These are phyloP conservation scores for Athelia sp. DNA, from an alignment of 1,284 basidiomycete genomes.

Conservation along the genomic window DNA sequence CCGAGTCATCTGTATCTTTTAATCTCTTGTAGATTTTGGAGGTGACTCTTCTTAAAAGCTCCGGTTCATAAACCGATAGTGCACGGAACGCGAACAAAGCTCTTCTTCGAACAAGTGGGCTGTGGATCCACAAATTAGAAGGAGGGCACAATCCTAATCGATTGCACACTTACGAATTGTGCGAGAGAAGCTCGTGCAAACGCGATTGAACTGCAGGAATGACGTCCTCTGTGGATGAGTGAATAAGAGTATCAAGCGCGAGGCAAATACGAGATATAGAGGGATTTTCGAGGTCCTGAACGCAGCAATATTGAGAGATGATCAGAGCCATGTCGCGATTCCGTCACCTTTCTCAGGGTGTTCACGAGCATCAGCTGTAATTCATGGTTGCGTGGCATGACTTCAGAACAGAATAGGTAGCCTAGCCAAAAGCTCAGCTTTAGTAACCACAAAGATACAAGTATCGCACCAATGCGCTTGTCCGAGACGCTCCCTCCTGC, in stretches of 20 bases:
- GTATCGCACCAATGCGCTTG: conserved; percentile 59
- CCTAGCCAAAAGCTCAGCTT: conserved; percentile 26
- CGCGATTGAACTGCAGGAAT: conserved; percentile 70
- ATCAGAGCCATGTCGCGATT: conserved; percentile 3
- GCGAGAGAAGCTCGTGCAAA: conserved; percentile 56
- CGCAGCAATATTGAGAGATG: conserved; percentile 4
- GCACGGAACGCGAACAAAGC: conserved; percentile 52
- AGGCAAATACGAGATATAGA: conserved; percentile 54
- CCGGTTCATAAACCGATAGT: conserved; percentile 43
- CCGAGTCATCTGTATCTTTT: conserved; percentile 40
- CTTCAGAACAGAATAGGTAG: conserved; percentile 67
- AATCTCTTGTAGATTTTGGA: conserved; percentile 38
- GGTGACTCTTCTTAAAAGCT: conserved; percentile 43
- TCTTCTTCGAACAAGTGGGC: conserved; percentile 55
- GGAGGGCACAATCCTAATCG: conserved; percentile 5
- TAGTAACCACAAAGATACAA: not conserved
- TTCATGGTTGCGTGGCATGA: conserved; percentile 64
- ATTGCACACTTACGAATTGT: conserved; percentile 62
- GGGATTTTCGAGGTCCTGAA: conserved; percentile 61
- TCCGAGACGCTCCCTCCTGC: conserved; percentile 54
- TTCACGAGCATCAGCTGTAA: conserved; percentile 79
- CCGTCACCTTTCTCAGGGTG: conserved; percentile 64
- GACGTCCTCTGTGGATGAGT: conserved; percentile 53
- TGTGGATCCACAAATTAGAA: conserved; percentile 22
- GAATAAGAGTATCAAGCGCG: conserved; percentile 64